Percentiles rank a stretch among this genome's conserved stretches.
Conservation (phyloP, 441 rosid species). For the Macaranga tanarius region DNA sequence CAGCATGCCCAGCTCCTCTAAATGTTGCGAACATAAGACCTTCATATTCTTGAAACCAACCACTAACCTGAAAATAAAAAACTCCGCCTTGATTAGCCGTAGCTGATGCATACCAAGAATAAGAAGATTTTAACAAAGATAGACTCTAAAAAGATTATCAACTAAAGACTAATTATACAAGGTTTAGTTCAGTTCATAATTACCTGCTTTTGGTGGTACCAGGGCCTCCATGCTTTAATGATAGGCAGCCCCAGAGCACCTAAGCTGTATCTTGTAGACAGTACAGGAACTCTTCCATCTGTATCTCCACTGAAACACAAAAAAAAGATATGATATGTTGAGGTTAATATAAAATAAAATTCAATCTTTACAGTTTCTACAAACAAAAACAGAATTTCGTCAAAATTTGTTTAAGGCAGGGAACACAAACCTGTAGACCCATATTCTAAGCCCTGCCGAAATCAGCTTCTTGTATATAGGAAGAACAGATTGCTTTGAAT, state of each 20-base stretch:
- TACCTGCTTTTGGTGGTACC: conserved; percentile 91
- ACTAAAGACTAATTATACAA: not conserved
- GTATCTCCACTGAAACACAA: conserved; percentile 76
- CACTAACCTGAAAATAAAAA: conserved; percentile 56
- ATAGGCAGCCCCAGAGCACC: conserved; percentile 56
- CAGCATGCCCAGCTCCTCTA: conserved; percentile 98
- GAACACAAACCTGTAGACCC: conserved; percentile 72
- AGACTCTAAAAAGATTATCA: not conserved
- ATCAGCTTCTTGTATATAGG: conserved; percentile 75
- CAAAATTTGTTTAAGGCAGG: not conserved
- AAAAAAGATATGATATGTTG: not conserved
- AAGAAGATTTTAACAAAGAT: no score
- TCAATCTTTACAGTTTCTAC: not conserved
- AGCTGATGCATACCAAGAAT: not conserved
- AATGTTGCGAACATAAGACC: conserved; percentile 88
- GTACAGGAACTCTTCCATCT: conserved; percentile 92
- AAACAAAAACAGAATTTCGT: not conserved
- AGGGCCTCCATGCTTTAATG: conserved; percentile 83
- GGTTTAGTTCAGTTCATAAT: not conserved
- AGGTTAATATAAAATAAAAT: not conserved
- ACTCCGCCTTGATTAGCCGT: not conserved
- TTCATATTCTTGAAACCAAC: conserved; percentile 89
- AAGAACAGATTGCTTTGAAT: conserved; percentile 53
- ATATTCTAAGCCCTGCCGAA: conserved; percentile 58
- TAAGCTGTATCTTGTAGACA: conserved; percentile 81